Conservation (phyloP, 2,329 filamentous ascomycete genomes). For the Torrubiellomyces zombiae region DNA sequence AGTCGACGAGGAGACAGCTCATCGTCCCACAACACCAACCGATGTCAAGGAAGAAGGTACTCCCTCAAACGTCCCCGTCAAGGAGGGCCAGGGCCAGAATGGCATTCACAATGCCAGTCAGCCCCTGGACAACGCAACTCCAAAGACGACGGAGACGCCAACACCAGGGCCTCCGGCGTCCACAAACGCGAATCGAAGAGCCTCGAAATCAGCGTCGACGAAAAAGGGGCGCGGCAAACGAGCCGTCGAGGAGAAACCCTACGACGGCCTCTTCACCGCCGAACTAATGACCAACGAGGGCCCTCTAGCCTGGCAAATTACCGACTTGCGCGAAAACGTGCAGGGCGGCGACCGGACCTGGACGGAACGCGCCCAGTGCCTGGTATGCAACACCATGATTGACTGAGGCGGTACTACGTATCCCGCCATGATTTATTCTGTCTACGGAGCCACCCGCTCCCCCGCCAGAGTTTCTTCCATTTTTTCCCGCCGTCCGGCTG, state of each 20-base stretch:
- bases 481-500: too few species aligned
- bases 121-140: conserved; percentile 14
- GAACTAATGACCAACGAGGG: conserved; percentile 28
- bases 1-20: conserved; percentile 14
- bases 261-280: conserved; percentile 34
- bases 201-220: conserved; percentile 10
- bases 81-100: conserved; percentile 26
- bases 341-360: conserved; percentile 33
- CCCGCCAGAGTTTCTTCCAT: too few species aligned
- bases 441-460: too few species aligned
- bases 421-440: not conserved
- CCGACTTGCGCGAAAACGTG: conserved; percentile 30
- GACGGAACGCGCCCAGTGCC: conserved; percentile 32
- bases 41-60: conserved; percentile 32
- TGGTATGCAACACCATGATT: conserved; percentile 31
- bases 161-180: conserved; percentile 13
- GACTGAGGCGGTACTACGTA: conserved; percentile 9
- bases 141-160: conserved; percentile 14
- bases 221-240: conserved; percentile 24
- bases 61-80: conserved; percentile 35
- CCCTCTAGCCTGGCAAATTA: conserved; percentile 33
- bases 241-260: conserved; percentile 23
- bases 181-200: conserved; percentile 8
- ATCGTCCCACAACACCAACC: conserved; percentile 32
- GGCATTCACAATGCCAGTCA: conserved; percentile 21